phyloP scores from a whole-genome alignment of 2,329 filamentous ascomycete genomes.

The Aspergillus awamori region DNA sequence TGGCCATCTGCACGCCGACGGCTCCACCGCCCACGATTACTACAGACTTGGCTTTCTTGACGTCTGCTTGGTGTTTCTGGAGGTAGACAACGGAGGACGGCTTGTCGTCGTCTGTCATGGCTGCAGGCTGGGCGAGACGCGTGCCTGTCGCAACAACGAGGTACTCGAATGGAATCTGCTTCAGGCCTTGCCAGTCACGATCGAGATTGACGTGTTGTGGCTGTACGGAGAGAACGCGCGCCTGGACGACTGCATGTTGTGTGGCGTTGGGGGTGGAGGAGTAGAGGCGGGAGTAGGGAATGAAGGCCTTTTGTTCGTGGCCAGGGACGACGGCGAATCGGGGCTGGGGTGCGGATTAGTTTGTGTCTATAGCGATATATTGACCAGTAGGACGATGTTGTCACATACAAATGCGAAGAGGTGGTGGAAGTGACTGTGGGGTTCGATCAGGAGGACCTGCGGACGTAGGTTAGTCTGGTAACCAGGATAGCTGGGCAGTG shows the following conservation, averaged over 20 bases:
- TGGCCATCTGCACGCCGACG: conserved; percentile 55
- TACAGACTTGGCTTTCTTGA: conserved; percentile 35
- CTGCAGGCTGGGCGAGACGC: conserved; percentile 36
- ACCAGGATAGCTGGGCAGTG: not conserved
- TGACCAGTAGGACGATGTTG: too few species aligned
- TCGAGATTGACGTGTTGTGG: conserved; percentile 34
- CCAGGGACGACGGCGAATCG: conserved; percentile 38
- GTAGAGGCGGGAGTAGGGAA: conserved; percentile 39
- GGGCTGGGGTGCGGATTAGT: conserved; percentile 25
- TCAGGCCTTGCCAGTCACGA: conserved; percentile 39
- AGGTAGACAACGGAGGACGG: conserved; percentile 37
- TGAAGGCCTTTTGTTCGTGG: conserved; percentile 43
- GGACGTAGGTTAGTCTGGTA: not conserved
- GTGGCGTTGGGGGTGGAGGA: conserved; percentile 25
- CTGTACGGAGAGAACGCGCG: conserved; percentile 35
- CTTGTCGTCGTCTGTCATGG: conserved; percentile 39
- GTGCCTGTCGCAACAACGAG: conserved; percentile 40
- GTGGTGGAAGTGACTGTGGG: conserved; percentile 42
- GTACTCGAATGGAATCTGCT: conserved; percentile 36
- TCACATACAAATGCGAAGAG: conserved; percentile 38
- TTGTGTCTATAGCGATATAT: not conserved
- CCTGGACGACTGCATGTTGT: conserved; percentile 35
- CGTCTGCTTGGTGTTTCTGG: conserved; percentile 34
- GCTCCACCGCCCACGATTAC: conserved; percentile 52
- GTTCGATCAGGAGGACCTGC: conserved; percentile 37